Conservation (phyloP, 2,329 filamentous ascomycete species). For the Ophiostoma himal-ulmi region DNA sequence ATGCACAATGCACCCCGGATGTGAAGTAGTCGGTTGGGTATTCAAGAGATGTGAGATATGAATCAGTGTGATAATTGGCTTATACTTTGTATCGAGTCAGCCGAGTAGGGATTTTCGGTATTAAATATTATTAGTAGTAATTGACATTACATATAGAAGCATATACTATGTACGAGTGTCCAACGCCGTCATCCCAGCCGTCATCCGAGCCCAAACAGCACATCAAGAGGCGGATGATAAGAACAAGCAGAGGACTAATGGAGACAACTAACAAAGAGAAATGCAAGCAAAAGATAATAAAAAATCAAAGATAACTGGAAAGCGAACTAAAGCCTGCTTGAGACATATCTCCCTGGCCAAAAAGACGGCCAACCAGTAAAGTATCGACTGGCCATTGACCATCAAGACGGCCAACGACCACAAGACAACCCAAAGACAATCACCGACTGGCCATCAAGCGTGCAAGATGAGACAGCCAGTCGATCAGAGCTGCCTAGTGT, state of each 20-base stretch:
- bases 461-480: background rate
- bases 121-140: background rate
- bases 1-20: slow-evolving; percentile 9
- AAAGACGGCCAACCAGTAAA: background rate
- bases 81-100: background rate
- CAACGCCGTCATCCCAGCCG: background rate
- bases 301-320: background rate
- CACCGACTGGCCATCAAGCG: background rate
- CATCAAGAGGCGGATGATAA: background rate
- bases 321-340: background rate
- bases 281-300: background rate
- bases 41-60: background rate
- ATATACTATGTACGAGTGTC: background rate
- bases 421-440: background rate
- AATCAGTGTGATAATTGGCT: background rate
- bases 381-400: background rate
- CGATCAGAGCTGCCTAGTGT: background rate
- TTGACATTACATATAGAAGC: background rate
- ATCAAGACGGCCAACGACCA: background rate
- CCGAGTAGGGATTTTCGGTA: background rate
- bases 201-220: background rate
- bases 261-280: background rate
- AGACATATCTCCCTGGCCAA: background rate
- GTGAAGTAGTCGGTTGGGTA: background rate
- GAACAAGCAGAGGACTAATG: background rate